These are phyloP conservation scores for Albatrellus ellisii DNA, from an alignment of 768 basidiomycete species.

Conservation along the genomic window DNA sequence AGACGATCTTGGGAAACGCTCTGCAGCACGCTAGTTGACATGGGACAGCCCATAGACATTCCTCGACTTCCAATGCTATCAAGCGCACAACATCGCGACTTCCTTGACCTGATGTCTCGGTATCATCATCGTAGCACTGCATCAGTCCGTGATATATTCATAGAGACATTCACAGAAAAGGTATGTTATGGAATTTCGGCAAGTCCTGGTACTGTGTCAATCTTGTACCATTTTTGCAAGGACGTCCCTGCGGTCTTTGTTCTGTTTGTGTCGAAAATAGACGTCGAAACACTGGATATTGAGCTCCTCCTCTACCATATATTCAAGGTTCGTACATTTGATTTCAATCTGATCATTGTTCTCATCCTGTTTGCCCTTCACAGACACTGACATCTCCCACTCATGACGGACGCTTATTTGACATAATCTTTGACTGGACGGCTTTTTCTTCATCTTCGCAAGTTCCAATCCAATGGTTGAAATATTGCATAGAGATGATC, in stretches of 20 bases:
- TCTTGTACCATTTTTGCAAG: slow-evolving; percentile 17
- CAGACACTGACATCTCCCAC: slow-evolving; percentile 39
- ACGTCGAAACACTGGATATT: slow-evolving; percentile 69
- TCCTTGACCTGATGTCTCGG: slow-evolving; percentile 51
- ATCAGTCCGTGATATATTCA: slow-evolving; percentile 55
- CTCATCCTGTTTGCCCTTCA: neutral
- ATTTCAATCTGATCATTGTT: neutral
- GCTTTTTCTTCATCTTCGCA: slow-evolving; percentile 63
- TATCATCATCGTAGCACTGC: slow-evolving; percentile 46
- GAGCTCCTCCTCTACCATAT: slow-evolving; percentile 70
- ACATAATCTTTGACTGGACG: slow-evolving; percentile 75
- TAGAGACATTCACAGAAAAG: slow-evolving; percentile 33
- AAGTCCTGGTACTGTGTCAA: neutral
- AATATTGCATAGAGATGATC: slow-evolving; percentile 62
- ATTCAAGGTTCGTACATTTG: slow-evolving; percentile 37
- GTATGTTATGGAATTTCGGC: slow-evolving; percentile 22
- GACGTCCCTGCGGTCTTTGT: slow-evolving; percentile 42
- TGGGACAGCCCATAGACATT: slow-evolving; percentile 54
- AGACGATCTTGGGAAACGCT: slow-evolving; percentile 79
- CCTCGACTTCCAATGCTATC: slow-evolving; percentile 41
- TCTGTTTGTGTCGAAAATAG: slow-evolving; percentile 52
- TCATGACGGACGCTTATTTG: slow-evolving; percentile 40
- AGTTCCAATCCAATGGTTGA: slow-evolving; percentile 71
- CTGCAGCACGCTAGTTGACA: slow-evolving; percentile 68
- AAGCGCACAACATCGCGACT: slow-evolving; percentile 46